Conservation (phyloP, 768 basidiomycete species). For the Lepiota brunneoincarnata region DNA sequence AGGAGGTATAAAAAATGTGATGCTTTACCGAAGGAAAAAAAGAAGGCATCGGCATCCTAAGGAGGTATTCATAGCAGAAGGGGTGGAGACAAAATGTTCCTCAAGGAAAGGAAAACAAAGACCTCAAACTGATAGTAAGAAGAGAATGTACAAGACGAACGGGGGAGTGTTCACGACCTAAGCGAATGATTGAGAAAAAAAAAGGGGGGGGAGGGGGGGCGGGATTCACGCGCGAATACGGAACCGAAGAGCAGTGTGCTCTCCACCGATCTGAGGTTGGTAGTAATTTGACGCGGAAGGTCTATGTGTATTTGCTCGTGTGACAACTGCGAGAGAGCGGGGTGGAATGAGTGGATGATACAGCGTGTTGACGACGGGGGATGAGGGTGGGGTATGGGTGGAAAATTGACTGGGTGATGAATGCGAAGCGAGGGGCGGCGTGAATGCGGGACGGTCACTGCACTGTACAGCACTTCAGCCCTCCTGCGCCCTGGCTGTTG, state of each 20-base stretch:
- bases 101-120: constrained; percentile 11
- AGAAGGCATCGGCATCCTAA: constrained; percentile 11
- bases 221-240: background rate
- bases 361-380: background rate
- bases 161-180: constrained; percentile 6
- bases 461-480: constrained; percentile 51
- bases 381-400: background rate
- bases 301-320: constrained; percentile 8
- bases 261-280: background rate
- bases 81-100: constrained; percentile 14
- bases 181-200: background rate
- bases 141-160: constrained; percentile 15
- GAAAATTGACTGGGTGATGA: background rate
- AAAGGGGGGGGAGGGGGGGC: too few species aligned
- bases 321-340: background rate
- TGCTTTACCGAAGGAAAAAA: constrained; percentile 9
- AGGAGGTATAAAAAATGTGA: constrained; percentile 7
- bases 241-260: constrained; percentile 1
- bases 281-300: background rate
- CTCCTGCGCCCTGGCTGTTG: constrained; percentile 58
- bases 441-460: constrained; percentile 37
- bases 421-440: background rate
- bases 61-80: constrained; percentile 10
- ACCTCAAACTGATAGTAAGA: constrained; percentile 11
- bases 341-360: background rate